Evolutionary conservation across 768 basidiomycete genomes (phyloP).

Genomic region (Phanerochaete sordida): DNA sequence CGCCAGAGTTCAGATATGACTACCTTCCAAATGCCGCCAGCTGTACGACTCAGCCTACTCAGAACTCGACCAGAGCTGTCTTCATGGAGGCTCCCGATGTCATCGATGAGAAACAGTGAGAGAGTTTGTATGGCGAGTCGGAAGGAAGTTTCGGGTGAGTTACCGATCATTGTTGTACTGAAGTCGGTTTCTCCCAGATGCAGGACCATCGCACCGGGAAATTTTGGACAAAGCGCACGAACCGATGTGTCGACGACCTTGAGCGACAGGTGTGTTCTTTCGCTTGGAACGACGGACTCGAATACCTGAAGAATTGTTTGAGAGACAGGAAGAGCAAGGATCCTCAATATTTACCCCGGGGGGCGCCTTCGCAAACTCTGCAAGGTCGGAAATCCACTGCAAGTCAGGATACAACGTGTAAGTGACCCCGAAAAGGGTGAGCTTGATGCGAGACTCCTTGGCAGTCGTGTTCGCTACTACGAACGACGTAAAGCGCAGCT

Average conservation of each 20-base stretch:
- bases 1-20: conserved; percentile 17
- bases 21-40: conserved; percentile 69
- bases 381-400: conserved; percentile 59
- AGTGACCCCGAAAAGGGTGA: conserved; percentile 63
- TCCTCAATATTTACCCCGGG: conserved; percentile 79
- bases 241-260: conserved; percentile 65
- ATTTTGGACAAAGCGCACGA: conserved; percentile 50
- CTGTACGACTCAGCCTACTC: conserved; percentile 21
- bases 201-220: conserved; percentile 64
- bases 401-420: conserved; percentile 60
- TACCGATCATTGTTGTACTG: conserved; percentile 61
- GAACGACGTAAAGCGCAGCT: conserved; percentile 65
- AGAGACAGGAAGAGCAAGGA: neutral
- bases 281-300: conserved; percentile 88
- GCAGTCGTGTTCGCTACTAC: conserved; percentile 52
- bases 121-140: conserved; percentile 45
- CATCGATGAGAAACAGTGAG: conserved; percentile 52
- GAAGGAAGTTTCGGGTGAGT: conserved; percentile 53
- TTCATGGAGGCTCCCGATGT: conserved; percentile 33
- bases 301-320: conserved; percentile 81
- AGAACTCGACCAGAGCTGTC: conserved; percentile 9
- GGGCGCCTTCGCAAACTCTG: conserved; percentile 71
- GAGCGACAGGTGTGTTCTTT: conserved; percentile 71
- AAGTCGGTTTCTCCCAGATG: conserved; percentile 67
- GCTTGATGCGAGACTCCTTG: conserved; percentile 77